phyloP scores from a whole-genome alignment of 176 grass and related monocot species.

The Triticum urartu region DNA sequence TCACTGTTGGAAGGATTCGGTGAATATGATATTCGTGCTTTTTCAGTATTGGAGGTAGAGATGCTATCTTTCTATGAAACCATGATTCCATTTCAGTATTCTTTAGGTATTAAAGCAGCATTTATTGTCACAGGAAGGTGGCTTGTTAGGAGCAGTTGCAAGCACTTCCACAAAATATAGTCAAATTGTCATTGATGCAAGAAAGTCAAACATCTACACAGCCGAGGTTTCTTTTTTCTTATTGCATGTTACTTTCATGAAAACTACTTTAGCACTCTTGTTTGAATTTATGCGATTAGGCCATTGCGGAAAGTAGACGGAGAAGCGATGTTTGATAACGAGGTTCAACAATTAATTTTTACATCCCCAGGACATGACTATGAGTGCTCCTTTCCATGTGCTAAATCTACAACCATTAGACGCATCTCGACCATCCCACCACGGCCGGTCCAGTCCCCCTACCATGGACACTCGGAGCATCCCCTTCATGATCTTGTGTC shows the following conservation, averaged over 20 bases:
- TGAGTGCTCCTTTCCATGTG: too few species aligned
- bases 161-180: constrained; percentile 68
- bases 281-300: too few species aligned
- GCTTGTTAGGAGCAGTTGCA: constrained; percentile 58
- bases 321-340: too few species aligned
- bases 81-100: constrained; percentile 29
- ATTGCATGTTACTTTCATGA: not conserved
- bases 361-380: too few species aligned
- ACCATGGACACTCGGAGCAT: too few species aligned
- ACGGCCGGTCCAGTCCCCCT: too few species aligned
- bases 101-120: constrained; percentile 25
- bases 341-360: too few species aligned
- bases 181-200: constrained; percentile 78
- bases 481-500: too few species aligned
- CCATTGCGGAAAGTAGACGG: too few species aligned
- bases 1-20: constrained; percentile 88
- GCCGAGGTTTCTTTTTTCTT: constrained; percentile 51
- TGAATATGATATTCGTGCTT: constrained; percentile 84
- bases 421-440: too few species aligned
- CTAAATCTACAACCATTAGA: too few species aligned
- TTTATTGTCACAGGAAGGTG: constrained; percentile 59
- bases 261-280: not conserved
- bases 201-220: constrained; percentile 69
- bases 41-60: constrained; percentile 85
- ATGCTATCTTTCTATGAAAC: constrained; percentile 19